Evolutionary conservation across 2,329 filamentous ascomycete genomes (phyloP).

Genomic region (Diplodia seriata): DNA sequence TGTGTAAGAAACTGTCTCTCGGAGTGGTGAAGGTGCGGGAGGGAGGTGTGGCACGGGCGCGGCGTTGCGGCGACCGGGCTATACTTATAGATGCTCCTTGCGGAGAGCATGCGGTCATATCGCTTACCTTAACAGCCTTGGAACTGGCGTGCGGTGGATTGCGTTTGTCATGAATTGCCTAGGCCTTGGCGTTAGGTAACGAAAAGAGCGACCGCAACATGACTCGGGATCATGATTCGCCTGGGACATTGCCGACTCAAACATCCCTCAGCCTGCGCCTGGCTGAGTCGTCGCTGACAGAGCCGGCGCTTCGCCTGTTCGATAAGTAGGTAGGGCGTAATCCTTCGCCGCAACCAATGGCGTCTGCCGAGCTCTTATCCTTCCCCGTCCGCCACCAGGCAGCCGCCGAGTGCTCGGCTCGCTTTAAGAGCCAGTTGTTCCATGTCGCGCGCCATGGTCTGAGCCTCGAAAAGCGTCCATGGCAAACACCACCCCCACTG

Average conservation of each 20-base stretch:
- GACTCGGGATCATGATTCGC: constrained; percentile 1
- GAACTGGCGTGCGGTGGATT: constrained; percentile 21
- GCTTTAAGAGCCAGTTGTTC: background rate
- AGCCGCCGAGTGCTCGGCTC: background rate
- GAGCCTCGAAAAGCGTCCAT: background rate
- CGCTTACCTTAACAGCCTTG: constrained; percentile 17
- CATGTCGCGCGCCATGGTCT: background rate
- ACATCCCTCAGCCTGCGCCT: background rate
- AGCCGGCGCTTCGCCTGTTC: background rate
- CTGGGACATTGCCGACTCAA: background rate
- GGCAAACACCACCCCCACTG: background rate
- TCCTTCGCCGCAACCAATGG: background rate
- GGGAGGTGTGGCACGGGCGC: background rate
- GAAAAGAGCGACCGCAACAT: constrained; percentile 8
- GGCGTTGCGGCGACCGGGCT: background rate
- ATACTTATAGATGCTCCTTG: constrained; percentile 12
- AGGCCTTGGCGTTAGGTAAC: constrained; percentile 30
- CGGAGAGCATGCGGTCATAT: constrained; percentile 20
- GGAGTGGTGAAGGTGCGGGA: background rate
- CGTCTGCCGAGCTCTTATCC: background rate
- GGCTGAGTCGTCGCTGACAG: background rate
- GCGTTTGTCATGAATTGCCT: constrained; percentile 26
- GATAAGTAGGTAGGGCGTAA: background rate
- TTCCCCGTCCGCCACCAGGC: constrained; percentile 3
- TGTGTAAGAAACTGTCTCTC: background rate